Evolutionary conservation across 2,329 filamentous ascomycete genomes (phyloP).

Genomic region (Thermothelomyces thermophilus): DNA sequence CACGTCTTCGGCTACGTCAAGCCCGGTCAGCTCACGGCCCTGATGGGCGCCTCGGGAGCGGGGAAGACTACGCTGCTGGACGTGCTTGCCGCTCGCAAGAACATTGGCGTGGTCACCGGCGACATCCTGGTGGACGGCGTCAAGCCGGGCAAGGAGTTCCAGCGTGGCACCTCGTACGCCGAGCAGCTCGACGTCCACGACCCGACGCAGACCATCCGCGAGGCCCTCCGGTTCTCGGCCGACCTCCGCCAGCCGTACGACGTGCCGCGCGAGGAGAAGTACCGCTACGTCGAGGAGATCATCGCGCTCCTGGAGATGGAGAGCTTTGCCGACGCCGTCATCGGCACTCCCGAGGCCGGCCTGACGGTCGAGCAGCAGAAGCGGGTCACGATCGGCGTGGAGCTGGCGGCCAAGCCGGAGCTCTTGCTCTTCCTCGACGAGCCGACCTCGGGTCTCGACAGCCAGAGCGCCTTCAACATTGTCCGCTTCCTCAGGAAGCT

Average conservation of each 20-base stretch:
- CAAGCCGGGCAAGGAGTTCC: constrained; percentile 53
- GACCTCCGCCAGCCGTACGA: constrained; percentile 51
- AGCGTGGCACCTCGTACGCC: constrained; percentile 55
- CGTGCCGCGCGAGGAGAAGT: constrained; percentile 48
- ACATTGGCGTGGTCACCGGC: constrained; percentile 53
- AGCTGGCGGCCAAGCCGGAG: constrained; percentile 76
- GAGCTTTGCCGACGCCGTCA: constrained; percentile 51
- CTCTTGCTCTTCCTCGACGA: constrained; percentile 73
- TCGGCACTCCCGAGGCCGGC: constrained; percentile 59
- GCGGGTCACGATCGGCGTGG: constrained; percentile 86
- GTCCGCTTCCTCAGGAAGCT: constrained; percentile 72
- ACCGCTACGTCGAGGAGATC: constrained; percentile 53
- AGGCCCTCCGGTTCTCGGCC: constrained; percentile 58
- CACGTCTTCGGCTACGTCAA: constrained; percentile 62
- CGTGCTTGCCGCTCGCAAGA: constrained; percentile 58
- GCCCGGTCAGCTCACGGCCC: constrained; percentile 68
- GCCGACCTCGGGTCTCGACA: constrained; percentile 68
- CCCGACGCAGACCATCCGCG: constrained; percentile 55
- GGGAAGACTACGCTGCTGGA: constrained; percentile 83
- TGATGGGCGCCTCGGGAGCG: constrained; percentile 80
- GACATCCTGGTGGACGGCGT: constrained; percentile 51
- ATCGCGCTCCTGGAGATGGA: constrained; percentile 55
- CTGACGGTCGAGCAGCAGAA: constrained; percentile 60
- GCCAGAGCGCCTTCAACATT: constrained; percentile 68
- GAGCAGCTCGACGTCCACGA: constrained; percentile 59